Percentiles rank a stretch among this genome's conserved stretches.
Conservation (phyloP, 345 rosid genomes). For the Boechera stricta region DNA sequence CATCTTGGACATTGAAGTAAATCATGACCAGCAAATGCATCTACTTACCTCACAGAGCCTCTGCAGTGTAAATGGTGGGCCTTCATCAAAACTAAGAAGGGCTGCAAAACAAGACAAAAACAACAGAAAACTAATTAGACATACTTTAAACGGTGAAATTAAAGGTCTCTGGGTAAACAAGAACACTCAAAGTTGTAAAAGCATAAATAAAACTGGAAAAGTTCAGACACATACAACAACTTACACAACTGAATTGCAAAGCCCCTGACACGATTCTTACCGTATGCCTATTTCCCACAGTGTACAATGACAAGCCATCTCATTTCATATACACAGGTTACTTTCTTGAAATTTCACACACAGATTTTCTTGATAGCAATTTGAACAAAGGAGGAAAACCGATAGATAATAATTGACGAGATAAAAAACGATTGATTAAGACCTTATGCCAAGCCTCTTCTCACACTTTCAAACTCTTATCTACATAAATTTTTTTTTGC, state of each 20-base stretch:
- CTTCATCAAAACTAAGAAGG: constrained; percentile 73
- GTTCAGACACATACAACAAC: not conserved
- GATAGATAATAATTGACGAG: not conserved
- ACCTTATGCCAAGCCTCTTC: constrained; percentile 10
- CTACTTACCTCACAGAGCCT: constrained; percentile 86
- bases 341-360: constrained; percentile 10
- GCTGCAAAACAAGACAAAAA: constrained; percentile 52
- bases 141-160: no score
- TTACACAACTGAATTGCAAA: constrained; percentile 5
- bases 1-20: not conserved
- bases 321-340: constrained; percentile 2
- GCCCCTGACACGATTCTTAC: constrained; percentile 6
- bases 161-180: not conserved
- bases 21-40: constrained; percentile 15
- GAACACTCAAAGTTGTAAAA: constrained; percentile 3
- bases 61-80: constrained; percentile 97
- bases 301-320: constrained; percentile 10
- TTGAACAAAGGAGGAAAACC: not conserved
- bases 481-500: not conserved
- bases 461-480: constrained; percentile 23
- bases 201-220: not conserved
- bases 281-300: constrained; percentile 2
- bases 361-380: not conserved
- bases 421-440: not conserved
- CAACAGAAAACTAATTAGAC: constrained; percentile 17